A percentile compares a stretch with the other conserved stretches of the same genome.
Conservation (phyloP, 2,329 filamentous ascomycete genomes). For the Ophiostoma sp. region DNA sequence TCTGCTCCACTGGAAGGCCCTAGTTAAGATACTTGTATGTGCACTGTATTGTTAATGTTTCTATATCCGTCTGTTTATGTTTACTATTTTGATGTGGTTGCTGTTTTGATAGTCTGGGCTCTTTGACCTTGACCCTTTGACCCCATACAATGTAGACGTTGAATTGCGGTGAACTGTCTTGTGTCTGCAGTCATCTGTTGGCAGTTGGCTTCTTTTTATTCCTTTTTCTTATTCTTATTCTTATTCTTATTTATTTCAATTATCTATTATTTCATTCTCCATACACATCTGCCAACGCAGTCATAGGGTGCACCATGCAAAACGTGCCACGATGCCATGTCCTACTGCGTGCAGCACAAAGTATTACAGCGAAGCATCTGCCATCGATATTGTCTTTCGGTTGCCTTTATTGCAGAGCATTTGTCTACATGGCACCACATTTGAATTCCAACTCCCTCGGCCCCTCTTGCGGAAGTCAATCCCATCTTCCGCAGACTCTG, state of each 20-base stretch:
- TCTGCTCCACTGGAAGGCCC: background rate
- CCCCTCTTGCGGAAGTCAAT: slow-evolving; percentile 4
- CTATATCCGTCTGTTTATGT: background rate
- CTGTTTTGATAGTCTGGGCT: background rate
- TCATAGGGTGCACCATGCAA: background rate
- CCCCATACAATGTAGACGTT: background rate
- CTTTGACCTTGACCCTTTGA: too few species aligned
- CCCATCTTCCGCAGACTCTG: background rate
- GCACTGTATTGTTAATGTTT: background rate
- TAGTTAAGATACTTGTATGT: background rate
- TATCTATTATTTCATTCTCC: too few species aligned
- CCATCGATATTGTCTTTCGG: too few species aligned
- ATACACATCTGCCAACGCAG: background rate
- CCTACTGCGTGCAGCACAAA: background rate
- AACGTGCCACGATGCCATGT: slow-evolving; percentile 15
- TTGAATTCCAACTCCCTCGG: background rate
- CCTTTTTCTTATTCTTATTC: background rate
- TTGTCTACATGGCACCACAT: background rate
- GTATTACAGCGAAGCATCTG: background rate
- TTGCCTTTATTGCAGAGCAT: too few species aligned
- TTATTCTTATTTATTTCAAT: background rate
- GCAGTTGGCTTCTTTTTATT: background rate
- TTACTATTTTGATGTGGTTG: background rate
- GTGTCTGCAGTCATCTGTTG: background rate
- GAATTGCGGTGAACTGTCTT: background rate